Conservation (phyloP, 176 grass and related monocot genomes). For the Cenchrus fungigraminus region DNA sequence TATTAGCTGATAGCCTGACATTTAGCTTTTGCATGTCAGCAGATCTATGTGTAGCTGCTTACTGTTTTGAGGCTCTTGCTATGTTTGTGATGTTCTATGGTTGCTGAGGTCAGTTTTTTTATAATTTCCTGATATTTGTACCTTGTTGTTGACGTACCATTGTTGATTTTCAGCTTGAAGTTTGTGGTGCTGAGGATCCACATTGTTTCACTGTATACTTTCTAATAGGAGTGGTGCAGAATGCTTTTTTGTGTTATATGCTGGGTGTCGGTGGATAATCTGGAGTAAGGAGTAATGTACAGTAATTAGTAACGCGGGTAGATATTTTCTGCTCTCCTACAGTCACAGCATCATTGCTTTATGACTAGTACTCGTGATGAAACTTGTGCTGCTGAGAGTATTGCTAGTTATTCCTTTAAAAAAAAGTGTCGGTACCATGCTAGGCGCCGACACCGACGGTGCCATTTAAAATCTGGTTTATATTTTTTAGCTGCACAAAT, state of each 20-base stretch:
- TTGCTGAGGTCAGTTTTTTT: neutral
- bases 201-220: neutral
- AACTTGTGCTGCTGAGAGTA: neutral
- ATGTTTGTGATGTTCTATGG: neutral
- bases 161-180: neutral
- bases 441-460: neutral
- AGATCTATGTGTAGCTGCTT: neutral
- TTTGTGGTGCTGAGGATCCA: neutral
- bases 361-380: constrained; percentile 12
- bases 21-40: constrained; percentile 7
- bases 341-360: neutral
- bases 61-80: neutral
- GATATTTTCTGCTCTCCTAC: neutral
- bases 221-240: neutral
- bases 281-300: neutral
- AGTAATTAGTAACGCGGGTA: neutral
- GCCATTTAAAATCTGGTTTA: neutral
- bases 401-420: too few relatives aligned
- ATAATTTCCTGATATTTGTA: neutral
- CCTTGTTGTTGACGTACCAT: neutral
- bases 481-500: neutral
- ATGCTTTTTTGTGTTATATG: neutral
- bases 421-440: neutral
- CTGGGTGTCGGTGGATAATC: constrained; percentile 11
- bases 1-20: neutral